These are phyloP conservation scores for Candida saitoana DNA, from an alignment of 805 yeast genomes.

Conservation along the genomic window DNA sequence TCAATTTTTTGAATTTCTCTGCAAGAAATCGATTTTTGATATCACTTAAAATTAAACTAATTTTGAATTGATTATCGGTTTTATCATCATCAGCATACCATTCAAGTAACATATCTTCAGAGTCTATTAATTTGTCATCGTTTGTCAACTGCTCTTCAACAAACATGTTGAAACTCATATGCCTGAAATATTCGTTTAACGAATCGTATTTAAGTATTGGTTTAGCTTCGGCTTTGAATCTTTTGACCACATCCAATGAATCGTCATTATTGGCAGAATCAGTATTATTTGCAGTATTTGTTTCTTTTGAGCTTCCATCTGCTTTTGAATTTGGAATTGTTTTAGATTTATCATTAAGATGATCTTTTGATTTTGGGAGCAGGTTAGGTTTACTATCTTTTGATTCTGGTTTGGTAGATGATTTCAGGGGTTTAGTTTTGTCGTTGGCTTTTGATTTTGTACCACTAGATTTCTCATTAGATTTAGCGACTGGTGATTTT, in stretches of 20 bases:
- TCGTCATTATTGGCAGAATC: not conserved
- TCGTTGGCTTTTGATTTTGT: too few relatives aligned
- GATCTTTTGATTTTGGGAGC: too few relatives aligned
- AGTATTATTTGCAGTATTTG: too few relatives aligned
- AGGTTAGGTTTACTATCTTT: too few relatives aligned
- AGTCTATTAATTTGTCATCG: slow-evolving; percentile 25
- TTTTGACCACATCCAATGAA: not conserved
- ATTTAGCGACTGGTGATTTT: not conserved
- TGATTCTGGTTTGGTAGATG: too few relatives aligned
- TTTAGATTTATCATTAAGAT: too few relatives aligned
- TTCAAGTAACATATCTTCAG: slow-evolving; percentile 45
- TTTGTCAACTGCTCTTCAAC: slow-evolving; percentile 51
- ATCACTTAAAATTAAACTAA: slow-evolving; percentile 42
- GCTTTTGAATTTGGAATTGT: slow-evolving; percentile 1
- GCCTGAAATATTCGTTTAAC: slow-evolving; percentile 50
- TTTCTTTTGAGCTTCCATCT: not conserved
- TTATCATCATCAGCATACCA: slow-evolving; percentile 49
- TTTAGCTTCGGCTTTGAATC: slow-evolving; percentile 3
- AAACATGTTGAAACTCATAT: slow-evolving; percentile 58
- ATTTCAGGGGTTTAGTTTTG: too few relatives aligned
- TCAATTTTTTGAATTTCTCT: slow-evolving; percentile 46
- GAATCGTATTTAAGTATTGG: slow-evolving; percentile 48
- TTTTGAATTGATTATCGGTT: slow-evolving; percentile 36
- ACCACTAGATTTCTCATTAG: too few relatives aligned
- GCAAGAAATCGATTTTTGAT: slow-evolving; percentile 49